Evolutionary conservation across 78 protist species (phyloP).

Genomic region (Tieghemostelium lacteum): DNA sequence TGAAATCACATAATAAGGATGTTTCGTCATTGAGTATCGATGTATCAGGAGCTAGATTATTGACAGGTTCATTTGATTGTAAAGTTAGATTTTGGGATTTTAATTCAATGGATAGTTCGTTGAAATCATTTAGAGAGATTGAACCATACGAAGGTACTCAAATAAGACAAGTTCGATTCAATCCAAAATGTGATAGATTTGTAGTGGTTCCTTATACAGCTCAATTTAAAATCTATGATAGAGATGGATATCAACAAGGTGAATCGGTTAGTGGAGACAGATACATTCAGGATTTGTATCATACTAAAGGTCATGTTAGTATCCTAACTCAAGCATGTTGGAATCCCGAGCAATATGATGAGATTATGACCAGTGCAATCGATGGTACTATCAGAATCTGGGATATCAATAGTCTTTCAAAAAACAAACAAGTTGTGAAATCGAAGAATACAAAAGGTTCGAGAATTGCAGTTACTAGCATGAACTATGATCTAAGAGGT

Average conservation of each 20-base stretch:
- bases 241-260: slow-evolving; percentile 77
- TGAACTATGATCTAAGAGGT: slow-evolving; percentile 54
- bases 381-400: slow-evolving; percentile 86
- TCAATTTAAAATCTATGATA: slow-evolving; percentile 66
- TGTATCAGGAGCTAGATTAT: slow-evolving; percentile 81
- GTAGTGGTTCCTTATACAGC: slow-evolving; percentile 41
- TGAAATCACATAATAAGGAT: slow-evolving; percentile 42
- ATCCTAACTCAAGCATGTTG: slow-evolving; percentile 55
- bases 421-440: slow-evolving; percentile 58
- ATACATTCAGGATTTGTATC: slow-evolving; percentile 77
- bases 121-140: slow-evolving; percentile 78
- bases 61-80: slow-evolving; percentile 84
- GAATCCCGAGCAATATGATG: slow-evolving; percentile 44
- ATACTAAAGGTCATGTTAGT: slow-evolving; percentile 85
- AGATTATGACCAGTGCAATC: slow-evolving; percentile 54
- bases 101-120: slow-evolving; percentile 83
- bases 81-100: slow-evolving; percentile 86
- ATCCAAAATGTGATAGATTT: slow-evolving; percentile 42
- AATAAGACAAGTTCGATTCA: slow-evolving; percentile 51
- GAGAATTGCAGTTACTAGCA: slow-evolving; percentile 35
- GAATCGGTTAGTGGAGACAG: slow-evolving; percentile 86
- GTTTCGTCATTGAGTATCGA: slow-evolving; percentile 84
- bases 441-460: slow-evolving; percentile 32
- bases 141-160: slow-evolving; percentile 83
- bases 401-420: slow-evolving; percentile 59